A percentile compares a stretch with the other conserved stretches of the same genome.
Conservation (phyloP, 768 basidiomycete genomes). For the Tylopilus sp. region DNA sequence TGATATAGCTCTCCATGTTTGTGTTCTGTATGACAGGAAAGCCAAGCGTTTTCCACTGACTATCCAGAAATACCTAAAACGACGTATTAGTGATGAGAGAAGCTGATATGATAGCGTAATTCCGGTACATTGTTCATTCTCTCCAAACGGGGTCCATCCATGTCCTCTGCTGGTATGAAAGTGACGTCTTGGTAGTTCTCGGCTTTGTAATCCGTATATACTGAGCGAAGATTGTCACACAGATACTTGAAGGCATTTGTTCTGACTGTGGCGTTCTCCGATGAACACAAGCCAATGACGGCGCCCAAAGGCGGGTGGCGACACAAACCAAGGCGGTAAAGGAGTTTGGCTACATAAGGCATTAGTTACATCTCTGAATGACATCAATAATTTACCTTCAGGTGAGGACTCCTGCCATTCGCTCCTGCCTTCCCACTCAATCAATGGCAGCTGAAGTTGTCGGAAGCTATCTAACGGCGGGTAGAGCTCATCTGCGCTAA, state of each 20-base stretch:
- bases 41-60: slow-evolving; percentile 55
- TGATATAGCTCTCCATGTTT: slow-evolving; percentile 40
- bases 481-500: slow-evolving; percentile 68
- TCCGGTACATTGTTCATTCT: background rate
- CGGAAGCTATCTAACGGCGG: slow-evolving; percentile 73
- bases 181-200: background rate
- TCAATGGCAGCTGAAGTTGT: slow-evolving; percentile 65
- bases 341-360: background rate
- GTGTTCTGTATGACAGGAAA: slow-evolving; percentile 61
- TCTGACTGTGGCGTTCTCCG: background rate
- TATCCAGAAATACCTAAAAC: slow-evolving; percentile 2
- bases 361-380: background rate
- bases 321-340: background rate
- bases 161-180: background rate
- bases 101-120: slow-evolving; percentile 25
- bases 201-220: background rate
- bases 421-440: slow-evolving; percentile 72
- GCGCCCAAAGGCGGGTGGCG: background rate
- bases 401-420: slow-evolving; percentile 53
- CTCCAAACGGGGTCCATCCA: background rate
- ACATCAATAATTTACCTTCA: slow-evolving; percentile 26
- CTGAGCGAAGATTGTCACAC: background rate
- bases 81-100: background rate
- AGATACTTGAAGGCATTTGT: background rate
- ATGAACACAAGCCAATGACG: background rate